Conservation (phyloP, 768 basidiomycete species). For the Sporobolomyces phaffii region DNA sequence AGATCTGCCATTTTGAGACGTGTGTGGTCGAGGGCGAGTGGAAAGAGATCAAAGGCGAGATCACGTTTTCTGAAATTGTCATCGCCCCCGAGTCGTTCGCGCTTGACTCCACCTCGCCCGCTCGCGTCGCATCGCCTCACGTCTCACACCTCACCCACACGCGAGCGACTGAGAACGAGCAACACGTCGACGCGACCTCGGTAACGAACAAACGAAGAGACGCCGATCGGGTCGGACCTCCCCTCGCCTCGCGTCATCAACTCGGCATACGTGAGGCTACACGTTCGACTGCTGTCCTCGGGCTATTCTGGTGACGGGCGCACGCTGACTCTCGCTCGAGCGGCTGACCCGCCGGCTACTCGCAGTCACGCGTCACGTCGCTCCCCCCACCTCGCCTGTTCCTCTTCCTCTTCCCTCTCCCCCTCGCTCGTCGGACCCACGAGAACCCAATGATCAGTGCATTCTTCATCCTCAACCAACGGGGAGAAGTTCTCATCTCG, state of each 20-base stretch:
- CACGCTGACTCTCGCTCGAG: no score
- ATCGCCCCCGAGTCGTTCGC: no score
- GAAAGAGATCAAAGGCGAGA: background rate
- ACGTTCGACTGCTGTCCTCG: no score
- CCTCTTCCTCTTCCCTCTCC: background rate
- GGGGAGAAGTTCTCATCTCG: conserved; percentile 98
- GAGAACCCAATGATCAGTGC: conserved; percentile 17
- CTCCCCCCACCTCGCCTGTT: background rate
- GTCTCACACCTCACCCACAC: background rate
- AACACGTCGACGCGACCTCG: no score
- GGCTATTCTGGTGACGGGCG: no score
- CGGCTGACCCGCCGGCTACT: no score
- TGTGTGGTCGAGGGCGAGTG: background rate
- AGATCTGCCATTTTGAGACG: conserved; percentile 22
- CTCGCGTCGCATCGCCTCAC: background rate
- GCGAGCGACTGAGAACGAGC: no score
- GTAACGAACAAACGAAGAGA: background rate
- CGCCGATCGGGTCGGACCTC: no score
- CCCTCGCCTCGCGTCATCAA: no score
- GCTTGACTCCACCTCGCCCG: no score
- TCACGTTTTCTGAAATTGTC: background rate
- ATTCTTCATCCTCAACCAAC: conserved; percentile 93
- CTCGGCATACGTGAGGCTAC: no score
- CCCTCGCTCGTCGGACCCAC: background rate
- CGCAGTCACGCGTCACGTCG: no score